Base-by-base conservation (phyloP, 768 basidiomycete genomes). In the Erythrobasidium yunnanense region DNA sequence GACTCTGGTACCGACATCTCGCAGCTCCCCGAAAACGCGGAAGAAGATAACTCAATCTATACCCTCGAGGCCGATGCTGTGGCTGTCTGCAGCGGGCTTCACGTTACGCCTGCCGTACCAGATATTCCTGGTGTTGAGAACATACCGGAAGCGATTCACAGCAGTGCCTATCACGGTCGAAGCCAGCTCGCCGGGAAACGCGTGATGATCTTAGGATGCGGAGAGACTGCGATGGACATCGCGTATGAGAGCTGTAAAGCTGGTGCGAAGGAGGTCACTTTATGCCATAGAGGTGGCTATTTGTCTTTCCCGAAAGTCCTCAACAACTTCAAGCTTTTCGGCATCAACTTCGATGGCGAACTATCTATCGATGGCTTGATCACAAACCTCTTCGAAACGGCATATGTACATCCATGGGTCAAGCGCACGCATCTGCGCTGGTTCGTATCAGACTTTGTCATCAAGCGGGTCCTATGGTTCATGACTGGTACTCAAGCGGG, bases 141-240 rank as follows among this genome's bases (percentile, higher is more conserved):
- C 68, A 72, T 80, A 23, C 55, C 77, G 50, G 55, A 73, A 22
- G 76, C 77, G 1, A 78, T 81, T 56, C 83, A 85, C 71, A 84
- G 83, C 1, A 73, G 75, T 3, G 71, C 78, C 34, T 84, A 84
- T 76, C 83, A 83, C 70, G 70, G 72, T 4, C 78, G 80, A 15
- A 69, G 73, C 0, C 80, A 83, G 68, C 75, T 84, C 8, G 49
- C 67, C 15, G 79, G 78, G 25, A 78, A 79, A 68, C 76, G 77
- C 23, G 79, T 85, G 22, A 76, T 84, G 76, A 78, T 85, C 23
- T 76, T 84, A 18, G 83, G 83, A 0, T 81, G 80, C 8, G 83
- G 83, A 1, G 83, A 85, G 73, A 85, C 83, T 4, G 83, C 82
- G 1, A 81, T 83, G 81, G 83, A 85, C 69, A 73, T 85, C 18